Evolutionary conservation across 257 asterid genomes (phyloP), one percentile per base, ranked within the genome.

Genomic region (Jasminum sambac): DNA sequence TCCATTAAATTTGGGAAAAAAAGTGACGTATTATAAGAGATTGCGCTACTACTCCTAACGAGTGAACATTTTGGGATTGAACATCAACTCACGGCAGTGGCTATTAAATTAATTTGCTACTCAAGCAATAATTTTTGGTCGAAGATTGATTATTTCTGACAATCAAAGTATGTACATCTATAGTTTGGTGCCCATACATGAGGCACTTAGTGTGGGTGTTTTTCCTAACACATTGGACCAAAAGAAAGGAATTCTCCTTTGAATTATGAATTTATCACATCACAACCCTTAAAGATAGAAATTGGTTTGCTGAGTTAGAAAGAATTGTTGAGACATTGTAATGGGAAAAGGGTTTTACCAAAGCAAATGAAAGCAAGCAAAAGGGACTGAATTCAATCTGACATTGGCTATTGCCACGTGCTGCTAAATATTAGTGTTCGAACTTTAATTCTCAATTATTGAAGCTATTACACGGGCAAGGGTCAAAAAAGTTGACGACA

Each of bases 401-500:
- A 79, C 81, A 77, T 40, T 69, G 44, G 68, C 66, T 74, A 78
- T 74, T 76, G 71, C 82, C 85, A 79, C 85, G 81, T 82, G 86
- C 78, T 77, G 70, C 74, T 64, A 74, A 71, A 70, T 72, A 71
- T 74, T 81, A 16, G 72, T 67, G 74, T 69, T 69, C 11, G 62
- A 74, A 80, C 78, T 80, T 84, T 66, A 59, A 67, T 69, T 77
- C 89, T 77, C 89, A 85, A 88, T 84, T 80, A 85, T 88, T 88
- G 95, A 60, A 34, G 82, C 63, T 74, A 83, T 84, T 79, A 84
- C 85, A 78, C 19, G 66, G 48, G 38, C 76, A 71, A 75, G 61
- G 41, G 75, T 80, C 86, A 83, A 75, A 74, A 81, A 78, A 77
- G 77, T 67, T 59, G 75, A 74, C 61, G 61, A 66, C 64, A 66